phyloP scores from a whole-genome alignment of 2,329 filamentous ascomycete genomes.

The Pezicula radicicola region DNA sequence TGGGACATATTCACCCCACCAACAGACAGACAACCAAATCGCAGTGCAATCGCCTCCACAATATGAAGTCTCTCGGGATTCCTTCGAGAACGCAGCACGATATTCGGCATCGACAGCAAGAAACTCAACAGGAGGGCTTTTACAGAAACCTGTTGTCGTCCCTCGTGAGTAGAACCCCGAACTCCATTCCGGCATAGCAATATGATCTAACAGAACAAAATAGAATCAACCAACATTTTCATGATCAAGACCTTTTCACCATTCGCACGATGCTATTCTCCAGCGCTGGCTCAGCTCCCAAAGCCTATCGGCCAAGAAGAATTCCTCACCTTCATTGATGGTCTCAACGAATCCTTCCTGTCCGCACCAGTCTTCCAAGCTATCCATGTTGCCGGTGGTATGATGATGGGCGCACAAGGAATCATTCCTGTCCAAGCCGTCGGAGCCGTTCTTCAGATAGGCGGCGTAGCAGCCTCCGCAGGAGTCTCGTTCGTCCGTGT shows the following conservation, averaged over 20 bases:
- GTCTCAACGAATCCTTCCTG: conserved; percentile 25
- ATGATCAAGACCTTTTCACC: conserved; percentile 17
- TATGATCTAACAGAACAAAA: not conserved
- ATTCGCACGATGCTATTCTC: conserved; percentile 13
- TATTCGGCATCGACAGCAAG: no score
- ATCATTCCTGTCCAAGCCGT: conserved; percentile 18
- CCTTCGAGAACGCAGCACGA: no score
- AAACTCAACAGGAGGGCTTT: not conserved
- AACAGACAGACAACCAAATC: no score
- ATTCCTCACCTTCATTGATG: conserved; percentile 26
- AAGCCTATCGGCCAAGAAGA: conserved; percentile 11
- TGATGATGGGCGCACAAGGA: conserved; percentile 15
- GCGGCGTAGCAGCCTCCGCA: conserved; percentile 11
- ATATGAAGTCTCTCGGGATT: no score
- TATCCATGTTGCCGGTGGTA: conserved; percentile 16
- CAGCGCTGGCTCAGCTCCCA: conserved; percentile 2
- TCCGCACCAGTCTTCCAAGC: conserved; percentile 23
- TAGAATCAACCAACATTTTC: conserved; percentile 15
- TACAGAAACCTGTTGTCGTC: conserved; percentile 8
- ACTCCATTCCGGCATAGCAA: not conserved
- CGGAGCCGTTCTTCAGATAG: conserved; percentile 17
- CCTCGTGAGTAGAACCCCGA: conserved; percentile 7
- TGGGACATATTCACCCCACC: no score
- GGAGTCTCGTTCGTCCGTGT: conserved; percentile 15
- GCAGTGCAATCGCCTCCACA: no score